Evolutionary conservation across 2,329 filamentous ascomycete genomes (phyloP).

Genomic region (Colletotrichum liaoningense): DNA sequence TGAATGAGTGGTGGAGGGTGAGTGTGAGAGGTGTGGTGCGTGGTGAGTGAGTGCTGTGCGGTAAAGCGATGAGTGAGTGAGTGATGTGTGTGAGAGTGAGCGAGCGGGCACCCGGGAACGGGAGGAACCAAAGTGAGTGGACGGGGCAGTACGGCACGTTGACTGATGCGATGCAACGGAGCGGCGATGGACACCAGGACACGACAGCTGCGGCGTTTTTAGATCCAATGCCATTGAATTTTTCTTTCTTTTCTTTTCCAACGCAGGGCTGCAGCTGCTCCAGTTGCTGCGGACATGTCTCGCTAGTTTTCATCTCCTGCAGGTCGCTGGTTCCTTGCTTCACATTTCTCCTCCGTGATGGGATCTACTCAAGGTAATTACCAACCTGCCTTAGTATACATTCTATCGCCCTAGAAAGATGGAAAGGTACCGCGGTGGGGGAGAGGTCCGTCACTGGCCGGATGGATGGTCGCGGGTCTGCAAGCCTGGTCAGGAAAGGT

Average conservation of each 20-base stretch:
- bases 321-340: slow-evolving; percentile 25
- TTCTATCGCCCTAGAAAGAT: slow-evolving; percentile 7
- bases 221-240: not conserved
- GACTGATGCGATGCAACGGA: not conserved
- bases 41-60: not conserved
- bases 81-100: not conserved
- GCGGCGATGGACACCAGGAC: not conserved
- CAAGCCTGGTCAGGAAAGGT: not conserved
- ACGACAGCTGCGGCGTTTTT: not conserved
- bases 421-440: not conserved
- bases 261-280: slow-evolving; percentile 22
- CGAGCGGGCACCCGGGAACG: slow-evolving; percentile 6
- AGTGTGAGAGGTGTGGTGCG: not conserved
- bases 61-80: not conserved
- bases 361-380: not conserved
- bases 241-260: not conserved
- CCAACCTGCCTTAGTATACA: not conserved
- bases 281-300: slow-evolving; percentile 18
- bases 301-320: slow-evolving; percentile 9
- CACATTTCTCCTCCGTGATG: not conserved
- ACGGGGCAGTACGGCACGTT: not conserved
- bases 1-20: not conserved
- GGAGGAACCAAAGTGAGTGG: slow-evolving; percentile 6
- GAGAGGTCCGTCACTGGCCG: not conserved
- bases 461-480: not conserved